Evolutionary conservation across 2,329 filamentous ascomycete species (phyloP), one percentile per base, ranked within the genome.

Genomic region (Aspergillus aculeatus): DNA sequence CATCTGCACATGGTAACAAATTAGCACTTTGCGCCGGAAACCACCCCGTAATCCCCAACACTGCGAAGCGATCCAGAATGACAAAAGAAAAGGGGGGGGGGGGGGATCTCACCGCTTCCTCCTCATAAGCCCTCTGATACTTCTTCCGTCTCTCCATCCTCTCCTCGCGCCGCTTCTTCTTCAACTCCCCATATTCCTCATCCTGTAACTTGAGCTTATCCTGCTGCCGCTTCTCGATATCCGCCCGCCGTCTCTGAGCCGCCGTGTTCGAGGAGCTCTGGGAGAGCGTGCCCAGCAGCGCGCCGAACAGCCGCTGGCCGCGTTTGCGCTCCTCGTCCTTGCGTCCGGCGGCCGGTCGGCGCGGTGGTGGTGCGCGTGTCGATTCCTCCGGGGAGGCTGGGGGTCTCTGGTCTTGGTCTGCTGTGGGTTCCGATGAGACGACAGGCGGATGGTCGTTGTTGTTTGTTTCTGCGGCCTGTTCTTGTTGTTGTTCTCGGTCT

Each of bases 291-390:
- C 84, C 90, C 61, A 95, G 80, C 58, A 96, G 78, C 38, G 89
- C 90, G 62, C 94, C 93, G 72, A 97, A 97, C 62, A 98, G 82
- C 56, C 94, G 85, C 75, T 90, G 89, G 23, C 91, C 90, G 41
- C 94, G 89, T 73, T 90, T 92, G 75, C 88, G 91, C 73, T 98
- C 94, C 69, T 96, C 90, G 59, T 87, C 80, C 29, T 81, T 77
- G 31, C 81, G 77, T 54, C 82, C 77, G 58, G 73, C 80, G 59
- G 57, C 59, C 60, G 68, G 63, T 26, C 60, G 59, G n/a, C 61
- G 51, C 26, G 59, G 66, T 21, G 55, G 62, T 5, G 61, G 47
- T 24, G 63, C 65, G n/a, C 50, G 57, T 19, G 64, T 64, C 58
- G 58, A 49, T 44, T 54, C 38, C 14, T 65, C 52, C n/a, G 71